Conservation (phyloP, 1,284 basidiomycete species). For the Pterula multifida region DNA sequence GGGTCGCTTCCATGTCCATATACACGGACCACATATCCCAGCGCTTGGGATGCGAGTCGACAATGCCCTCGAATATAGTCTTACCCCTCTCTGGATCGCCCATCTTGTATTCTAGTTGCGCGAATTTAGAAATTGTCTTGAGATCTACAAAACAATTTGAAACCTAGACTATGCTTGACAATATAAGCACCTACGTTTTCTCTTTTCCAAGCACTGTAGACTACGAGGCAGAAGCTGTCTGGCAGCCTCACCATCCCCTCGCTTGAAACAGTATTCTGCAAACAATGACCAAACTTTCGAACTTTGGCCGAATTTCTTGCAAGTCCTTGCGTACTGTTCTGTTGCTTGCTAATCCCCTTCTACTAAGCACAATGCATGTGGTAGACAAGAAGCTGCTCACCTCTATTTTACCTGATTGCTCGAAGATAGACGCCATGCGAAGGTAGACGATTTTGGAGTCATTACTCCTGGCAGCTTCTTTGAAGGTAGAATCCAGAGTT, state of each 20-base stretch:
- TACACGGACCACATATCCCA: slow-evolving; percentile 96
- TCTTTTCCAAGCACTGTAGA: slow-evolving; percentile 87
- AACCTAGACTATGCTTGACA: slow-evolving; percentile 3
- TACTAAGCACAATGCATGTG: neutral
- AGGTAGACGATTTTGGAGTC: slow-evolving; percentile 88
- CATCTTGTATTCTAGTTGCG: slow-evolving; percentile 88
- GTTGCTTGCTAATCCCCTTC: slow-evolving; percentile 40
- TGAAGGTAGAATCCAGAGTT: slow-evolving; percentile 70
- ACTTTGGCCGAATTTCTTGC: slow-evolving; percentile 88
- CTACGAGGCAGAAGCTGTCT: slow-evolving; percentile 82
- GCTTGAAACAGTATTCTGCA: slow-evolving; percentile 70
- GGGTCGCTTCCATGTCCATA: slow-evolving; percentile 86
- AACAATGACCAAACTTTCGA: slow-evolving; percentile 90
- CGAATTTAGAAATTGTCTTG: slow-evolving; percentile 90
- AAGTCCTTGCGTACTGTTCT: slow-evolving; percentile 73
- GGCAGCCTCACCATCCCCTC: slow-evolving; percentile 66
- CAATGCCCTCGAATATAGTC: slow-evolving; percentile 93
- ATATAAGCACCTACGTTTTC: slow-evolving; percentile 65
- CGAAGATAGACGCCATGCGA: slow-evolving; percentile 76
- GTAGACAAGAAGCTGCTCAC: slow-evolving; percentile 26
- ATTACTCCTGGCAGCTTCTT: slow-evolving; percentile 83
- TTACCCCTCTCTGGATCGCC: slow-evolving; percentile 92
- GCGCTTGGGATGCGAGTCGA: slow-evolving; percentile 89
- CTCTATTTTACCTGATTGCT: slow-evolving; percentile 72
- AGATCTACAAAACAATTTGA: slow-evolving; percentile 49